Percentiles rank a stretch among this genome's conserved stretches.
phyloP scores from a whole-genome alignment of 2,329 filamentous ascomycete genomes.

The Fusarium citri region DNA sequence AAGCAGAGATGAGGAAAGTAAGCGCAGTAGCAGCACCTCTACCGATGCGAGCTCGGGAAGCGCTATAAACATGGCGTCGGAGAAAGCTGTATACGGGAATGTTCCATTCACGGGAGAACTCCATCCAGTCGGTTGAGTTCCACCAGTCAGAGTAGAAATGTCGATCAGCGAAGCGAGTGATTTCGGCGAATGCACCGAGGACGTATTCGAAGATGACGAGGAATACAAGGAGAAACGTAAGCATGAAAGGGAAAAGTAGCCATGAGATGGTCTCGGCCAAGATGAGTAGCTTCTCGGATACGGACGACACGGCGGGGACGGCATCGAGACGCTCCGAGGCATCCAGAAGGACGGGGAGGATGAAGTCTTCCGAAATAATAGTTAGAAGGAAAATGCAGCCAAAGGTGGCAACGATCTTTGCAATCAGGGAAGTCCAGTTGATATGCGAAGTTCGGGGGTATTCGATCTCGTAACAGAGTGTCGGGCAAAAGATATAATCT shows the following conservation, averaged over 20 bases:
- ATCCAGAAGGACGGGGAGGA: constrained; percentile 86
- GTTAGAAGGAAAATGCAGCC: constrained; percentile 97
- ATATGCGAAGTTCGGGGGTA: constrained; percentile 85
- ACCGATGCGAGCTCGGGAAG: constrained; percentile 80
- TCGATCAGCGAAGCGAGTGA: constrained; percentile 91
- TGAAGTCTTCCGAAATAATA: constrained; percentile 92
- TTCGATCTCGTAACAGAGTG: constrained; percentile 96
- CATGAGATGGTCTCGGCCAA: constrained; percentile 90
- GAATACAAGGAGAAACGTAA: constrained; percentile 94
- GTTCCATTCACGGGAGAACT: constrained; percentile 97
- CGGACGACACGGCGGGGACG: constrained; percentile 52
- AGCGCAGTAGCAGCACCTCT: constrained; percentile 83
- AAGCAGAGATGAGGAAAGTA: constrained; percentile 89
- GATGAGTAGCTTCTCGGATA: constrained; percentile 78
- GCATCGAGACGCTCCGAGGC: constrained; percentile 67
- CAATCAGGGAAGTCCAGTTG: constrained; percentile 83
- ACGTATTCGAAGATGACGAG: constrained; percentile 98
- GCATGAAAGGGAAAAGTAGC: constrained; percentile 96
- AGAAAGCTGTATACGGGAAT: constrained; percentile 97
- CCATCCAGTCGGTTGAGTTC: constrained; percentile 89
- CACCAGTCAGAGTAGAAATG: constrained; percentile 89
- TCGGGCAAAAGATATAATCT: constrained; percentile 92
- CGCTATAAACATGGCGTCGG: constrained; percentile 91
- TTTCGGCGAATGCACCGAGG: constrained; percentile 92
- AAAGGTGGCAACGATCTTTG: constrained; percentile 90